phyloP scores from a whole-genome alignment of 495 filamentous ascomycete species.

The Tuber microsphaerosporum region DNA sequence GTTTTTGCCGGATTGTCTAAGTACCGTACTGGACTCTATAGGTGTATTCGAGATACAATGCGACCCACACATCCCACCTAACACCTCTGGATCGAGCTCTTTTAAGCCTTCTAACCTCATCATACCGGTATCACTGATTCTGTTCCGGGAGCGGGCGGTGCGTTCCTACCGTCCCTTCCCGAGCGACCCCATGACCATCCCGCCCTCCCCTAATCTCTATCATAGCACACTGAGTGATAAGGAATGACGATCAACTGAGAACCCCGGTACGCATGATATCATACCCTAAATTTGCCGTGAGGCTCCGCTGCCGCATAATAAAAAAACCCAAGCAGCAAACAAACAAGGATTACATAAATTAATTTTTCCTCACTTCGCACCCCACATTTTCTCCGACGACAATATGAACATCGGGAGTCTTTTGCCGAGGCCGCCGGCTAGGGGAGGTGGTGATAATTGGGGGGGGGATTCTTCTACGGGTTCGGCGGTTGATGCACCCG shows the following conservation, averaged over 20 bases:
- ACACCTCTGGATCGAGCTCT: neutral
- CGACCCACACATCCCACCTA: neutral
- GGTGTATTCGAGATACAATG: neutral
- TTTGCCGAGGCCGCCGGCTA: neutral
- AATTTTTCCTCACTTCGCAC: neutral
- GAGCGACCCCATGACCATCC: no score
- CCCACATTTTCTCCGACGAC: neutral
- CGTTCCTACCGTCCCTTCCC: no score
- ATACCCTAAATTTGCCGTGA: neutral
- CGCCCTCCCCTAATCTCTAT: no score
- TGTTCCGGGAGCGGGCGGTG: no score
- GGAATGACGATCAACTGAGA: neutral
- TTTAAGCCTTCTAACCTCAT: neutral
- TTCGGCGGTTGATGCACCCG: neutral
- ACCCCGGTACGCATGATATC: neutral
- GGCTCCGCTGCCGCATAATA: neutral
- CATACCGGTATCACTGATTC: neutral
- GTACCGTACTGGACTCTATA: neutral
- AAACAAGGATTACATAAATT: neutral
- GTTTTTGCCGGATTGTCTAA: neutral
- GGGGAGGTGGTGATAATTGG: neutral
- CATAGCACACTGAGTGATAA: neutral
- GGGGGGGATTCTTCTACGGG: neutral
- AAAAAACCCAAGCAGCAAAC: neutral
- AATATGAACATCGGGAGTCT: neutral